These are phyloP conservation scores for Tetrapisispora phaffii DNA, from an alignment of 805 yeast genomes.

Conservation along the genomic window DNA sequence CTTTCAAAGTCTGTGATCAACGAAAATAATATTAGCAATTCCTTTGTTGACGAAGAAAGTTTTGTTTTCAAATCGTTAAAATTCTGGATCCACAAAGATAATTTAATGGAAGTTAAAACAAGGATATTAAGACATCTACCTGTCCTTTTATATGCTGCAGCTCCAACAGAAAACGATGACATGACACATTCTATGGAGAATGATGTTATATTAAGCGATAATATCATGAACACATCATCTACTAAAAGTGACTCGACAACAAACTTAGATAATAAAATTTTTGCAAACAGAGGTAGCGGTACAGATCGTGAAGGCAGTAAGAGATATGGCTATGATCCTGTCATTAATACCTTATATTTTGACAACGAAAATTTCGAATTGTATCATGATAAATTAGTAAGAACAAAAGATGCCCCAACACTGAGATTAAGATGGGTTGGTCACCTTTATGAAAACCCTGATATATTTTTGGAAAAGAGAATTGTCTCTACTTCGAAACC, in stretches of 20 bases:
- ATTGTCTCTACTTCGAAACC: conserved; percentile 40
- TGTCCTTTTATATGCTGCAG: conserved; percentile 59
- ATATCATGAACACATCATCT: conserved; percentile 19
- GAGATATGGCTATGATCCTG: conserved; percentile 54
- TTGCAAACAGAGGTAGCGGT: conserved; percentile 28
- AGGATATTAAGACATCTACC: conserved; percentile 88
- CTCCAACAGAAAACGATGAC: conserved; percentile 28
- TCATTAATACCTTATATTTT: conserved; percentile 76
- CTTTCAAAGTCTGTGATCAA: conserved; percentile 24
- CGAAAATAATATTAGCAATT: conserved; percentile 17
- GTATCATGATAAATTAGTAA: conserved; percentile 74
- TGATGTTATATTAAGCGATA: conserved; percentile 15
- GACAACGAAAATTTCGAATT: conserved; percentile 76
- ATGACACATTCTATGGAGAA: conserved; percentile 21
- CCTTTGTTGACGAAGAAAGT: not conserved
- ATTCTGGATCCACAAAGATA: conserved; percentile 97
- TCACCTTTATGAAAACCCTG: conserved; percentile 63
- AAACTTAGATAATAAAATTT: conserved; percentile 9
- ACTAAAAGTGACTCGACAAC: conserved; percentile 28
- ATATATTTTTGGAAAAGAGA: conserved; percentile 72
- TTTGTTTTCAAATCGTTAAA: conserved; percentile 51
- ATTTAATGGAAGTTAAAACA: conserved; percentile 95
- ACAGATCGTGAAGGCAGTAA: conserved; percentile 28
- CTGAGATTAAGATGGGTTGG: conserved; percentile 90
- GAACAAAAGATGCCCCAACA: conserved; percentile 59